phyloP scores from a whole-genome alignment of 352 stramenopile genomes.

The Phytophthora rubi region DNA sequence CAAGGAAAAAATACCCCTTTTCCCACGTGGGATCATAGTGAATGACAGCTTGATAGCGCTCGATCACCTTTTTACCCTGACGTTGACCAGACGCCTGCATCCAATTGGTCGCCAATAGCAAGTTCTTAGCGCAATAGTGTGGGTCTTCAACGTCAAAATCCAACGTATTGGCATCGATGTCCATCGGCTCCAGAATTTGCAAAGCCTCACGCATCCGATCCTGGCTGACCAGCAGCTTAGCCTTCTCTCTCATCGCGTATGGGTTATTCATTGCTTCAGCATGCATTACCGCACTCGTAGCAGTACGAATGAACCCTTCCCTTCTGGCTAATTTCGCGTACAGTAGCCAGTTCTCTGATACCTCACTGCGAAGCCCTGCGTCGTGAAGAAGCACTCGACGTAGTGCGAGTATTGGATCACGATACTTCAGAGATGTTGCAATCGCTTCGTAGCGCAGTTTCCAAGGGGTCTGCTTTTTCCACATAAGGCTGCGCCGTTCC shows the following conservation, averaged over 20 bases:
- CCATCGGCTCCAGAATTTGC: slow-evolving; percentile 82
- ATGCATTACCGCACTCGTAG: slow-evolving; percentile 87
- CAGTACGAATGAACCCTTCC: slow-evolving; percentile 82
- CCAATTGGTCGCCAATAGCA: slow-evolving; percentile 96
- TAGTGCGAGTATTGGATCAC: slow-evolving; percentile 84
- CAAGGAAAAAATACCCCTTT: slow-evolving; percentile 92
- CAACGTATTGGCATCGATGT: slow-evolving; percentile 77
- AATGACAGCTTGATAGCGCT: slow-evolving; percentile 95
- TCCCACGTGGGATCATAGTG: slow-evolving; percentile 95
- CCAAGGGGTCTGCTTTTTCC: slow-evolving; percentile 73
- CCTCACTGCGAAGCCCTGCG: slow-evolving; percentile 61
- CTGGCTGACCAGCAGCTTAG: slow-evolving; percentile 82
- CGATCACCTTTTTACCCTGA: slow-evolving; percentile 93
- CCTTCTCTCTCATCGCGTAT: slow-evolving; percentile 78
- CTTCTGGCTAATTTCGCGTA: slow-evolving; percentile 88
- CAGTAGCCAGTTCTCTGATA: slow-evolving; percentile 84
- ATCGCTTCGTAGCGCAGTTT: slow-evolving; percentile 74
- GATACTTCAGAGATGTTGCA: slow-evolving; percentile 81
- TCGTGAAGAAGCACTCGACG: slow-evolving; percentile 80
- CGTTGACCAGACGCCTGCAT: slow-evolving; percentile 95
- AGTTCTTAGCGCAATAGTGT: slow-evolving; percentile 82
- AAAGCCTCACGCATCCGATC: slow-evolving; percentile 87
- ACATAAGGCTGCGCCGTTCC: slow-evolving; percentile 45
- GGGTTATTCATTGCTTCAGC: slow-evolving; percentile 78
- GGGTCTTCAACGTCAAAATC: slow-evolving; percentile 80